Conservation (phyloP, 139 green algal genomes). For the Chlamydomonas applanata region DNA sequence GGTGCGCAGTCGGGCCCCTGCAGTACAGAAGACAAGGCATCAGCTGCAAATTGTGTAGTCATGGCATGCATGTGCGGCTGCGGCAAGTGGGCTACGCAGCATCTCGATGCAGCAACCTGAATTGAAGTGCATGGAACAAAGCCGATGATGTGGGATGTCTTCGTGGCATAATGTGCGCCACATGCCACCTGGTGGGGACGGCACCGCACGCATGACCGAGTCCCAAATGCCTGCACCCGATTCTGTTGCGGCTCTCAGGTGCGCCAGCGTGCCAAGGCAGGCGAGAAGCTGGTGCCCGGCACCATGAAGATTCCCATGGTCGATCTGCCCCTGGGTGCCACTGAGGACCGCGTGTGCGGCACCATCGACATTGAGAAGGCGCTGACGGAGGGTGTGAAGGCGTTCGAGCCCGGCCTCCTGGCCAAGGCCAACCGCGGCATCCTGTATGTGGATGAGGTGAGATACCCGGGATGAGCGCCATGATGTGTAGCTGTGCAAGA, state of each 20-base stretch:
- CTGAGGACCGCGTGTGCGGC: constrained; percentile 92
- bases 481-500: too few relatives aligned
- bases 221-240: too few relatives aligned
- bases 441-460: constrained; percentile 84
- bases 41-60: too few relatives aligned
- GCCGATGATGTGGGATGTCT: too few relatives aligned
- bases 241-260: constrained; percentile 5
- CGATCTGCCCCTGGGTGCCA: constrained; percentile 82
- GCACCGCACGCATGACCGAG: too few relatives aligned
- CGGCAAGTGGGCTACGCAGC: background rate
- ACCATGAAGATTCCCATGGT: constrained; percentile 82
- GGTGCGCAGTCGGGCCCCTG: constrained; percentile 7
- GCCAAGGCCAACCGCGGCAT: constrained; percentile 88
- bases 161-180: too few relatives aligned
- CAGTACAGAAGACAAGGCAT: background rate
- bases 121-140: too few relatives aligned
- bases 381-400: constrained; percentile 75
- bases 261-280: constrained; percentile 37
- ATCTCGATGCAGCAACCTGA: too few relatives aligned
- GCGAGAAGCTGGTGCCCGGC: constrained; percentile 55
- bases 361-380: constrained; percentile 96
- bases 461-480: too few relatives aligned
- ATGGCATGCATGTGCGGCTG: too few relatives aligned
- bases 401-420: constrained; percentile 65
- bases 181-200: too few relatives aligned